Evolutionary conservation across 1,284 basidiomycete species (phyloP).

Genomic region (Trichosporon coremiiforme): DNA sequence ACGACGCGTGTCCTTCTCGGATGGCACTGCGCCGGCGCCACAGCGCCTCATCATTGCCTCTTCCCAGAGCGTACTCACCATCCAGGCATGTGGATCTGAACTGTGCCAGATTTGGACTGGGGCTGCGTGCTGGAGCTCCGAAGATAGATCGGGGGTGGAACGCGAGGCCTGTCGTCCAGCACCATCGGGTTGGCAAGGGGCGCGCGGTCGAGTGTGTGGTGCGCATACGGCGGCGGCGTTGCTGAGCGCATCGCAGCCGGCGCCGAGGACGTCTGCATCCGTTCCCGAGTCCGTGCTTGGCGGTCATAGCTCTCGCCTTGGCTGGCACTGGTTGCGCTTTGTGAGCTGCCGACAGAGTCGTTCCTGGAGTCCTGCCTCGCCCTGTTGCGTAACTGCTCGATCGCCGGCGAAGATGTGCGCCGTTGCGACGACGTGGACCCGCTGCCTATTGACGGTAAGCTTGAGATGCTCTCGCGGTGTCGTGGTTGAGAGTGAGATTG

Average conservation of each 20-base stretch:
- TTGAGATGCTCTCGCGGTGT: background rate
- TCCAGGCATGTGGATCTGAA: constrained; percentile 49
- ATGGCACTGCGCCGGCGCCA: background rate
- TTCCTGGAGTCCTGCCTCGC: background rate
- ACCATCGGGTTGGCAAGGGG: constrained; percentile 39
- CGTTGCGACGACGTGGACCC: background rate
- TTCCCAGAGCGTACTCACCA: constrained; percentile 38
- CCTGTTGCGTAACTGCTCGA: constrained; percentile 20
- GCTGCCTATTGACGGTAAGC: background rate
- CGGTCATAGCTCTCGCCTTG: background rate
- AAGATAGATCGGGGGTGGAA: constrained; percentile 50
- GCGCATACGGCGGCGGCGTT: constrained; percentile 43
- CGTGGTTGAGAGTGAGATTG: background rate
- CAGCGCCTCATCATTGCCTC: background rate
- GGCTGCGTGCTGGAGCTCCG: constrained; percentile 40
- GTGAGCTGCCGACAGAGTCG: background rate
- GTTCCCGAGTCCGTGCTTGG: constrained; percentile 14
- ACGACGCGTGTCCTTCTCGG: background rate
- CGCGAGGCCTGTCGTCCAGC: constrained; percentile 44
- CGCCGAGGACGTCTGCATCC: constrained; percentile 15
- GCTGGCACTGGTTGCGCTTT: background rate
- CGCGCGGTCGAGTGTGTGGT: constrained; percentile 44
- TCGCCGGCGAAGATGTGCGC: constrained; percentile 19
- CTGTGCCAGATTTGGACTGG: constrained; percentile 34
- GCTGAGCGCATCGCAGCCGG: constrained; percentile 21